Evolutionary conservation across 257 asterid species (phyloP).

Genomic region (Prunella vulgaris): DNA sequence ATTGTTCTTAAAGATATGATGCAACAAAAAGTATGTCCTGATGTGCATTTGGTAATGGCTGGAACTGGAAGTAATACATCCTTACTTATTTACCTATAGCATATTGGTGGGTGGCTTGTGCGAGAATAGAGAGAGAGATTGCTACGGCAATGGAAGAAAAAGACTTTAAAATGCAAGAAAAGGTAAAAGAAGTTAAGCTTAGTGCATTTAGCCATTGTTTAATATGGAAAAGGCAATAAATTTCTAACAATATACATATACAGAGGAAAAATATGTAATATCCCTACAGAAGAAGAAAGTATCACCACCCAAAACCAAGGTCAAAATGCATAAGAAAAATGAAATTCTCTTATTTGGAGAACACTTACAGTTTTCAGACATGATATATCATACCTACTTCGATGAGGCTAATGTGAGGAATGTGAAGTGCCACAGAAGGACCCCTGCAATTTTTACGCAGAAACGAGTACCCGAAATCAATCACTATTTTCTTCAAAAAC

Average conservation of each 20-base stretch:
- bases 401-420: constrained; percentile 90
- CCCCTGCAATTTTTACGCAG: constrained; percentile 94
- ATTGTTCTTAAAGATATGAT: too few relatives aligned
- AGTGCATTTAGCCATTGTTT: background rate
- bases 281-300: background rate
- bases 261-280: background rate
- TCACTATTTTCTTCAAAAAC: constrained; percentile 65
- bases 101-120: too few relatives aligned
- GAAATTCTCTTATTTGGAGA: background rate
- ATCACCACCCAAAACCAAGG: background rate
- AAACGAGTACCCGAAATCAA: constrained; percentile 83
- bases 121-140: too few relatives aligned
- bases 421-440: constrained; percentile 84
- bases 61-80: too few relatives aligned
- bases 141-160: too few relatives aligned
- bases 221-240: background rate
- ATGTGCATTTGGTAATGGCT: too few relatives aligned
- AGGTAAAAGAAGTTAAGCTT: background rate
- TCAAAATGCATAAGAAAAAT: background rate
- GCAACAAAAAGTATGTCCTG: too few relatives aligned
- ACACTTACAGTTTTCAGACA: constrained; percentile 35
- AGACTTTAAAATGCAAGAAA: background rate
- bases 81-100: too few relatives aligned
- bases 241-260: background rate
- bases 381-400: constrained; percentile 96